Base-by-base conservation (phyloP, 768 basidiomycete species). In the Termitomyces bulborhizus region DNA sequence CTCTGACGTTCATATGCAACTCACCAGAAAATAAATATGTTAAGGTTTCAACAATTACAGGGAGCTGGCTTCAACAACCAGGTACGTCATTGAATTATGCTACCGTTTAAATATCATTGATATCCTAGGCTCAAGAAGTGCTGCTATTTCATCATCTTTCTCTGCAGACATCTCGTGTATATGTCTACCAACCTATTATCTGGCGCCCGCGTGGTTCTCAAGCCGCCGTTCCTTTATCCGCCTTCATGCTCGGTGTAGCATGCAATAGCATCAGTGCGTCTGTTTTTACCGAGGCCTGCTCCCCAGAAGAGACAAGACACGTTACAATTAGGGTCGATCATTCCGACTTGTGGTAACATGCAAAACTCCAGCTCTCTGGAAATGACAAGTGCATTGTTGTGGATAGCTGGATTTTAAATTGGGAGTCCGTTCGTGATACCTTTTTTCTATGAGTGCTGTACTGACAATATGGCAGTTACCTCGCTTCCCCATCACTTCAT, bases 41-140 rank as follows among this genome's bases (percentile, higher is more conserved):
- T 3, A 60, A 70, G 48, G 48, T 78, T 77, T 57, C 71, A 67
- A 54, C 78, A 78, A 57, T 66, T 77, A 16, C 73, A 74, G 46
- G 78, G 77, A 6, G 76, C 75, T 26, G 78, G 77, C 1, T 79
- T 79, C 57, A 78, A 77, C 50, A 79, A 77, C 54, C 76, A 79
- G 64, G 77, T 73, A 44, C 21, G 64, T 58, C 16, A 6, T 6
- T 55, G 3, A 50, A 34, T 18, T 49, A 29, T 29, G 29, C 29
- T 29, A 21, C 21, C 21, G 2, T 21, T 21, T 21, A 21, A 1
- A 21, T 21, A 21, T 21, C 6, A 18, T 37, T 53, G 4, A 41
- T 26, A 16, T 18, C 11, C 13, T 57, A 79, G 76, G 73, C 71
- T 29, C 76, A 76, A 61, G 78, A 79, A 60, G 72, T 77, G 41